phyloP scores from a whole-genome alignment of 2,329 filamentous ascomycete species.

The Ceratocystis smalleyi region DNA sequence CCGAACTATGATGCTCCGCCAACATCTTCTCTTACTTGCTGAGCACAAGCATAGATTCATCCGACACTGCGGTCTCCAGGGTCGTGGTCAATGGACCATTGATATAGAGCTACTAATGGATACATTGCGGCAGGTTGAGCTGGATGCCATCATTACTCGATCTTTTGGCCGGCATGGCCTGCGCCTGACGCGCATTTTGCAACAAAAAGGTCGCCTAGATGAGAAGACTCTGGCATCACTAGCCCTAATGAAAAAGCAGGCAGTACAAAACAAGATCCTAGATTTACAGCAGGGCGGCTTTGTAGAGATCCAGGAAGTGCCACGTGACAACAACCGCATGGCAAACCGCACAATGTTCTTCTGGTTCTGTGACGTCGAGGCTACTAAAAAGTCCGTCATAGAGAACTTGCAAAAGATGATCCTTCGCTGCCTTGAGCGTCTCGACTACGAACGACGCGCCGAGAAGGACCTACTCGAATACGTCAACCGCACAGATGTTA shows the following conservation, averaged over 20 bases:
- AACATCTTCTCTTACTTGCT: constrained; percentile 57
- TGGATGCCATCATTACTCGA: constrained; percentile 68
- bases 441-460: constrained; percentile 58
- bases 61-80: constrained; percentile 46
- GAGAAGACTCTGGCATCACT: constrained; percentile 74
- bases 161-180: constrained; percentile 62
- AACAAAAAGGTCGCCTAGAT: constrained; percentile 81
- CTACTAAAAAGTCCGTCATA: constrained; percentile 53
- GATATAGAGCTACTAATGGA: constrained; percentile 62
- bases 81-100: constrained; percentile 63
- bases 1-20: constrained; percentile 25
- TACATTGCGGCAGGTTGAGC: constrained; percentile 56
- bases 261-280: constrained; percentile 71
- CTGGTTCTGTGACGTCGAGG: constrained; percentile 74
- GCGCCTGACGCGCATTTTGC: constrained; percentile 70
- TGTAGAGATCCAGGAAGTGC: constrained; percentile 85
- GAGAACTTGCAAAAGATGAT: constrained; percentile 82
- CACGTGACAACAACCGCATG: constrained; percentile 66
- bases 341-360: constrained; percentile 77
- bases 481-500: constrained; percentile 71
- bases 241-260: constrained; percentile 69
- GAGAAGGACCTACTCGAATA: constrained; percentile 62
- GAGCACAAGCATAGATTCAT: constrained; percentile 56
- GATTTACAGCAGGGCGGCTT: constrained; percentile 75
- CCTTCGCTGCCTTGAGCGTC: constrained; percentile 66